These are phyloP conservation scores for Saposhnikovia divaricata DNA, from an alignment of 129 eudicot species.

Conservation along the genomic window DNA sequence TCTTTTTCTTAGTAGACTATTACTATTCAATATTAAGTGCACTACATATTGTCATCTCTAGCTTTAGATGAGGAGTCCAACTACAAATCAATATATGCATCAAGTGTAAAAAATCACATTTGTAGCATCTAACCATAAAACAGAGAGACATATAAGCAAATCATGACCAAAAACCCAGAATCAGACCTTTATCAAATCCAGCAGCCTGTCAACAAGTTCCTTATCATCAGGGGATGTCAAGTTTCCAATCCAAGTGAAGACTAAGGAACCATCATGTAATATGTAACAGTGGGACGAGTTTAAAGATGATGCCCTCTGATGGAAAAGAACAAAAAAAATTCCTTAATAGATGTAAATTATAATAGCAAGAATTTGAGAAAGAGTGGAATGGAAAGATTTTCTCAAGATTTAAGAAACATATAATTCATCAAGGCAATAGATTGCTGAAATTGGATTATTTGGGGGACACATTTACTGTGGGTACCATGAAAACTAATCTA, in stretches of 20 bases:
- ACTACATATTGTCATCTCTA: neutral
- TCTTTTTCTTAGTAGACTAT: neutral
- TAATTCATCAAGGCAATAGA: neutral
- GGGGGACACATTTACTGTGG: neutral
- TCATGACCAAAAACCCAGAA: conserved; percentile 9
- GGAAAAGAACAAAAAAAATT: conserved; percentile 9
- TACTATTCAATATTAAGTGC: neutral
- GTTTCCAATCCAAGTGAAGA: conserved; percentile 71
- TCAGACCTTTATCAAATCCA: conserved; percentile 72
- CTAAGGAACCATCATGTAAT: conserved; percentile 59
- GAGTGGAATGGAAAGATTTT: too few species aligned
- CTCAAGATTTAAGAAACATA: neutral
- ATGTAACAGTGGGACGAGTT: conserved; percentile 86
- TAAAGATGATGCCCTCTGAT: conserved; percentile 75
- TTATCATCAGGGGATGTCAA: conserved; percentile 60
- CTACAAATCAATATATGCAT: neutral
- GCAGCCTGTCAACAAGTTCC: conserved; percentile 80
- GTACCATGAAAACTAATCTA: neutral
- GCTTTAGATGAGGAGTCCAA: neutral
- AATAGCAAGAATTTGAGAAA: neutral
- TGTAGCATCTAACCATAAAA: neutral
- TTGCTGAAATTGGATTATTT: neutral
- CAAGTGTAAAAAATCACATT: neutral
- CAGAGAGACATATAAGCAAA: neutral
- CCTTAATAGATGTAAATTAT: neutral